Conservation (phyloP, 176 grass and related monocot species). For the Triticum urartu region DNA sequence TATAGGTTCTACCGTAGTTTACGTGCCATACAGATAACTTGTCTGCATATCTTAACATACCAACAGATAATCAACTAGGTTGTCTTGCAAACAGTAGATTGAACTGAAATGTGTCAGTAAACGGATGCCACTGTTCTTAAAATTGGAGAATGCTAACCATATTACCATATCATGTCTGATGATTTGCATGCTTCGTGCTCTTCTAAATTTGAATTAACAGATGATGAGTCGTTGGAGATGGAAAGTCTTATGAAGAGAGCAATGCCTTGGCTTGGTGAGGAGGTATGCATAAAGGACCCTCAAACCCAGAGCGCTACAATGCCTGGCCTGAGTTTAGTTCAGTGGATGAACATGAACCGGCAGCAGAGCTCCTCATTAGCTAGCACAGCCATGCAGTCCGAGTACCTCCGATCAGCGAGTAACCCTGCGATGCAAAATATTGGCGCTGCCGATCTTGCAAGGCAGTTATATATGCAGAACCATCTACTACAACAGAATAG, state of each 20-base stretch:
- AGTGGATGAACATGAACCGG: constrained; percentile 99
- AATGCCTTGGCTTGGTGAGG: constrained; percentile 98
- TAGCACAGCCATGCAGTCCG: constrained; percentile 55
- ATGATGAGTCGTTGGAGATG: constrained; percentile 86
- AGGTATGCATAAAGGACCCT: constrained; percentile 85
- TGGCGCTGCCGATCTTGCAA: constrained; percentile 63
- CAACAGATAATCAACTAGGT: not conserved
- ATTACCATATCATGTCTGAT: not conserved
- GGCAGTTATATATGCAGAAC: constrained; percentile 76
- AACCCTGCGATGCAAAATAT: constrained; percentile 82
- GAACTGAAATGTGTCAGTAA: not conserved
- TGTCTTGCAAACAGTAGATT: constrained; percentile 1
- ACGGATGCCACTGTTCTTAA: not conserved
- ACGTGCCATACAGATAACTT: not conserved
- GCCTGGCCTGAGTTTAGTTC: constrained; percentile 87
- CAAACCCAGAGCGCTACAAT: constrained; percentile 76
- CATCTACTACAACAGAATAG: constrained; percentile 74
- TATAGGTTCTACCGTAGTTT: not conserved
- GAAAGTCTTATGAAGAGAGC: constrained; percentile 91
- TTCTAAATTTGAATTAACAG: constrained; percentile 51
- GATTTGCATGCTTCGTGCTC: constrained; percentile 2
- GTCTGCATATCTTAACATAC: not conserved
- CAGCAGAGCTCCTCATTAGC: constrained; percentile 70
- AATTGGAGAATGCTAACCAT: not conserved
- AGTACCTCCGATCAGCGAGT: constrained; percentile 69